Percentiles rank a stretch among this genome's conserved stretches.
These are phyloP conservation scores for Pseudoperonospora humuli DNA, from an alignment of 352 stramenopile genomes.

Conservation along the genomic window DNA sequence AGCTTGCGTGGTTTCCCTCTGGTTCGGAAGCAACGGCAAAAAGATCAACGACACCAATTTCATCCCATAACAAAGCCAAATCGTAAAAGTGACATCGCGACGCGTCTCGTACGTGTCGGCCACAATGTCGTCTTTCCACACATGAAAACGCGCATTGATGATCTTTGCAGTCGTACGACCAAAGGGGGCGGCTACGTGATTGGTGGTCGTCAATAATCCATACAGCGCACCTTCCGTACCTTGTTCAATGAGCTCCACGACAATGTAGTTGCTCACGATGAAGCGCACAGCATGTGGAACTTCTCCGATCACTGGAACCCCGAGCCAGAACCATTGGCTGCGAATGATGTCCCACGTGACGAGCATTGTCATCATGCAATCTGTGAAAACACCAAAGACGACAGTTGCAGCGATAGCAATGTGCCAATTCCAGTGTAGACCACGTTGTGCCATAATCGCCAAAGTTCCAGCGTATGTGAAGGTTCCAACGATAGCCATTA, in stretches of 20 bases:
- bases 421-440: conserved; percentile 53
- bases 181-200: conserved; percentile 42
- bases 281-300: conserved; percentile 42
- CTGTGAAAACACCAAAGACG: conserved; percentile 29
- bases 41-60: conserved; percentile 48
- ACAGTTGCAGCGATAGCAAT: conserved; percentile 36
- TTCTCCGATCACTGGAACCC: conserved; percentile 44
- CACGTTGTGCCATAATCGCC: conserved; percentile 34
- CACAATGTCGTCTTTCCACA: conserved; percentile 46
- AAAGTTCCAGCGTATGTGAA: conserved; percentile 41
- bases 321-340: conserved; percentile 60
- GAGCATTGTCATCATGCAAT: conserved; percentile 46
- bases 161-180: conserved; percentile 41
- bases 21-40: conserved; percentile 37
- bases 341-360: conserved; percentile 42
- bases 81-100: conserved; percentile 47
- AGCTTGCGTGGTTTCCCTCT: conserved; percentile 30
- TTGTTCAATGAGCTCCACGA: conserved; percentile 47
- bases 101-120: conserved; percentile 36
- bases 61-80: conserved; percentile 44
- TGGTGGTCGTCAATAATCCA: conserved; percentile 40
- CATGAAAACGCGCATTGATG: conserved; percentile 42
- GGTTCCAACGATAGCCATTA: conserved; percentile 46
- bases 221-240: conserved; percentile 51
- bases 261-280: conserved; percentile 49